A percentile compares a stretch with the other conserved stretches of the same genome.
Evolutionary conservation across 2,329 filamentous ascomycete species (phyloP).

Genomic region (Xylaria sp.): DNA sequence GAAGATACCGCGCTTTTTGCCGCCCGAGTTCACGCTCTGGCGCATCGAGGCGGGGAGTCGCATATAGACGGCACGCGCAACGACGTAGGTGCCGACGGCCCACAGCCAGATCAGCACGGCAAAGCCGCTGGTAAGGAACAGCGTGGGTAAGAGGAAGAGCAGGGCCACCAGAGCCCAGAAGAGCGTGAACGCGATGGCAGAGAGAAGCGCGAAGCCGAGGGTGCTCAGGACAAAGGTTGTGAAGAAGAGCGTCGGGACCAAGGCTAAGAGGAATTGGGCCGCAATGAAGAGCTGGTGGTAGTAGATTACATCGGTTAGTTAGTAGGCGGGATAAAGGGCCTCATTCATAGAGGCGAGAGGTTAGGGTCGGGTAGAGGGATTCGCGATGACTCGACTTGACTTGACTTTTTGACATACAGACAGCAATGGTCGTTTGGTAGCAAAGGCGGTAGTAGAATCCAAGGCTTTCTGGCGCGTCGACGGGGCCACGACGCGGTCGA

Average conservation of each 20-base stretch:
- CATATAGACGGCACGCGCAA: constrained; percentile 59
- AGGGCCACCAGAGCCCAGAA: constrained; percentile 75
- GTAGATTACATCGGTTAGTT: neutral
- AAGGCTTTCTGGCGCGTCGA: constrained; percentile 68
- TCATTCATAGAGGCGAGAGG: neutral
- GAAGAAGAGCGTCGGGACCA: constrained; percentile 76
- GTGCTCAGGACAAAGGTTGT: constrained; percentile 71
- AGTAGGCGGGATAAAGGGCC: neutral
- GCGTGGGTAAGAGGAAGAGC: constrained; percentile 73
- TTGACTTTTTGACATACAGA: constrained; percentile 63
- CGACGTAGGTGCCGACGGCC: constrained; percentile 69
- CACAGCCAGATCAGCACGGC: constrained; percentile 75
- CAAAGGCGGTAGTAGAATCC: constrained; percentile 65
- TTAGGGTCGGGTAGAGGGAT: neutral
- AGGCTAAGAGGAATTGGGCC: constrained; percentile 72
- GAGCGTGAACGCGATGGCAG: constrained; percentile 72
- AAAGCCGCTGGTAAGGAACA: constrained; percentile 72
- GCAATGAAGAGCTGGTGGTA: constrained; percentile 71
- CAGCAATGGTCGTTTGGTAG: constrained; percentile 73
- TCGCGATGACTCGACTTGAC: neutral
- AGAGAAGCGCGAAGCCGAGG: constrained; percentile 69
- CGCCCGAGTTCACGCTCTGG: neutral
- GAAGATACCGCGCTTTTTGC: constrained; percentile 44
- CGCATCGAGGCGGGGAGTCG: constrained; percentile 35
- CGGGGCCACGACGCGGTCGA: constrained; percentile 68